A percentile compares a stretch with the other conserved stretches of the same genome.
phyloP scores from a whole-genome alignment of 2,329 filamentous ascomycete species.

The Sclerotinia borealis region DNA sequence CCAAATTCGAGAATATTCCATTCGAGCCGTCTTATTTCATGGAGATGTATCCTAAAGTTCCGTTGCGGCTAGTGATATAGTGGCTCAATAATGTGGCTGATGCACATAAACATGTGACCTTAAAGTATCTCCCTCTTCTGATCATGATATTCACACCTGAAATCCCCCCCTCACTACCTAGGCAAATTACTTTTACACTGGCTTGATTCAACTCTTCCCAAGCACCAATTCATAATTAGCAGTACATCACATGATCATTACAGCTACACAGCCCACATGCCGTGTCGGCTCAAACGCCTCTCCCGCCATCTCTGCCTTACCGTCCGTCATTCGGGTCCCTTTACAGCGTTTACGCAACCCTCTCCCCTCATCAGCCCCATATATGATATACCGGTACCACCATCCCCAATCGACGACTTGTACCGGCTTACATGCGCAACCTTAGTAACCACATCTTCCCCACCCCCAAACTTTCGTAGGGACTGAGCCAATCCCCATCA shows the following conservation, averaged over 20 bases:
- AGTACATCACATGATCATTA: not conserved
- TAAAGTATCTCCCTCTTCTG: not conserved
- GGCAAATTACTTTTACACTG: not conserved
- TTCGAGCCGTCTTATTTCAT: too few species aligned
- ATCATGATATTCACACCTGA: not conserved
- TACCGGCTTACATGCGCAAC: not conserved
- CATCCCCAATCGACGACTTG: not conserved
- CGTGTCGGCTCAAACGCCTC: not conserved
- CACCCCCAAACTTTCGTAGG: not conserved
- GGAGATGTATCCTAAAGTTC: not conserved
- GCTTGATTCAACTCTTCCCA: not conserved
- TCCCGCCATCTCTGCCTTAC: not conserved
- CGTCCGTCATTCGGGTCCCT: not conserved
- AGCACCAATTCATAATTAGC: too few species aligned
- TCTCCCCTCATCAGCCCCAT: not conserved
- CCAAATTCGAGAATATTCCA: not conserved
- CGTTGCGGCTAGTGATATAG: not conserved
- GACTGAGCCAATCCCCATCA: not conserved
- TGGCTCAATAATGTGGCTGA: not conserved
- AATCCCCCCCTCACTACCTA: not conserved
- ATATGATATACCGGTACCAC: not conserved
- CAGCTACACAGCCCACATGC: not conserved
- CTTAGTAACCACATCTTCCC: not conserved
- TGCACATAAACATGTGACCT: not conserved
- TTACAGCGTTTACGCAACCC: not conserved